These are phyloP conservation scores for Daldinia grandis DNA, from an alignment of 495 filamentous ascomycete species.

Conservation along the genomic window DNA sequence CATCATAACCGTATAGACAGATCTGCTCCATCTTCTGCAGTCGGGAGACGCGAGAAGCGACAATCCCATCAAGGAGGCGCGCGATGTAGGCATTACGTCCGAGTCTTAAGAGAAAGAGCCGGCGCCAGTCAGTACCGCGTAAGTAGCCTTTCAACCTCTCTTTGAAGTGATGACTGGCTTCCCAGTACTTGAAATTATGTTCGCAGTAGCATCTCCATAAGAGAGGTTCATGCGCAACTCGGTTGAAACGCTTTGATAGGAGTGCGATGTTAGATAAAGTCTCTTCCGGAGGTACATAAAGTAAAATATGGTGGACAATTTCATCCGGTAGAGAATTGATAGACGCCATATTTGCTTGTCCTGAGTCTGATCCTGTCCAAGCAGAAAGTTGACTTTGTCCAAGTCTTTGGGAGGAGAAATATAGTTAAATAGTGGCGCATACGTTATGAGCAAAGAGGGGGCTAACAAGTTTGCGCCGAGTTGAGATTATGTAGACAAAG, in stretches of 20 bases:
- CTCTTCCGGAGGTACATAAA: constrained; percentile 64
- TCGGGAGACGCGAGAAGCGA: constrained; percentile 72
- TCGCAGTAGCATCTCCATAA: constrained; percentile 83
- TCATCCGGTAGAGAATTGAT: constrained; percentile 71
- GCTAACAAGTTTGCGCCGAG: constrained; percentile 26
- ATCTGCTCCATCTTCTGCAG: constrained; percentile 74
- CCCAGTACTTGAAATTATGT: constrained; percentile 75
- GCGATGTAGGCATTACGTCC: constrained; percentile 63
- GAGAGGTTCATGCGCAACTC: constrained; percentile 71
- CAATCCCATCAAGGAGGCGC: constrained; percentile 70
- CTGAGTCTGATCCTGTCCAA: neutral
- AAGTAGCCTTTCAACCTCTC: constrained; percentile 60
- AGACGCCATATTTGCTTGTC: constrained; percentile 42
- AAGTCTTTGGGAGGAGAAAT: neutral
- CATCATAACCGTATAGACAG: constrained; percentile 79
- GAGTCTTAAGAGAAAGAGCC: constrained; percentile 69
- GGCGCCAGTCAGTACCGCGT: constrained; percentile 77
- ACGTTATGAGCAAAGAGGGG: constrained; percentile 29
- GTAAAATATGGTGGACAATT: constrained; percentile 74
- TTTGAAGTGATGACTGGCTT: constrained; percentile 67
- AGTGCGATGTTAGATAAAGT: constrained; percentile 60
- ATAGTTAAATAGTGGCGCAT: neutral
- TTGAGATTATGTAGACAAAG: constrained; percentile 1
- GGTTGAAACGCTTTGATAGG: constrained; percentile 70
- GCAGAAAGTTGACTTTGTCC: neutral